These are phyloP conservation scores for Tetrahymena malaccensis DNA, from an alignment of 73 alveolate species.

Conservation along the genomic window DNA sequence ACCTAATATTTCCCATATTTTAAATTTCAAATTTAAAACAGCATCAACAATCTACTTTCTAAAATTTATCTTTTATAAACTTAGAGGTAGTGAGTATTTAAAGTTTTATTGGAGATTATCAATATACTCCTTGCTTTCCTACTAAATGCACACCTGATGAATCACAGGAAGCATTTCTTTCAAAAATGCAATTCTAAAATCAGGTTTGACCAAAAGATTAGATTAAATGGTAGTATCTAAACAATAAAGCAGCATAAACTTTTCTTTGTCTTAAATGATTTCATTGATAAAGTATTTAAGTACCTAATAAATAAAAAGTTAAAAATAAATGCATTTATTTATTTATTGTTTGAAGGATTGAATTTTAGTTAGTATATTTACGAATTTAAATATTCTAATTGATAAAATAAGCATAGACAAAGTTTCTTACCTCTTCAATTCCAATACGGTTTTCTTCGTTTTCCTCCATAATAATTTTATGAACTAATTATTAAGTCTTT, in stretches of 20 bases:
- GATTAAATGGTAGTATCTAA: background rate
- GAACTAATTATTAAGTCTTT: background rate
- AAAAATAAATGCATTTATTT: no score
- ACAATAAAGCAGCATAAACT: background rate
- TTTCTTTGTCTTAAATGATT: background rate
- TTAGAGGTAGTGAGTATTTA: background rate
- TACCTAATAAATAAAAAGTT: background rate
- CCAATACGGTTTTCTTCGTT: background rate
- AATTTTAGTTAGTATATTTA: no score
- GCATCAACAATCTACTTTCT: background rate
- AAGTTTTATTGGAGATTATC: background rate
- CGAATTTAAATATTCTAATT: background rate
- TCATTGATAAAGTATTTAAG: background rate
- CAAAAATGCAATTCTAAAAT: background rate
- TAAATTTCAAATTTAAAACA: background rate
- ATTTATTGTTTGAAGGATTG: no score
- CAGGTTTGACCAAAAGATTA: background rate
- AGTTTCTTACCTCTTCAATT: background rate
- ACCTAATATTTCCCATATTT: background rate
- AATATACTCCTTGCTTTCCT: background rate
- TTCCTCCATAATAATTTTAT: background rate
- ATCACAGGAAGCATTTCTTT: background rate
- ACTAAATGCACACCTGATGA: background rate
- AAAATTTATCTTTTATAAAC: background rate
- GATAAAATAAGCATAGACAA: background rate